These are phyloP conservation scores for Cryphonectria japonica DNA, from an alignment of 2,329 filamentous ascomycete species.

Conservation along the genomic window DNA sequence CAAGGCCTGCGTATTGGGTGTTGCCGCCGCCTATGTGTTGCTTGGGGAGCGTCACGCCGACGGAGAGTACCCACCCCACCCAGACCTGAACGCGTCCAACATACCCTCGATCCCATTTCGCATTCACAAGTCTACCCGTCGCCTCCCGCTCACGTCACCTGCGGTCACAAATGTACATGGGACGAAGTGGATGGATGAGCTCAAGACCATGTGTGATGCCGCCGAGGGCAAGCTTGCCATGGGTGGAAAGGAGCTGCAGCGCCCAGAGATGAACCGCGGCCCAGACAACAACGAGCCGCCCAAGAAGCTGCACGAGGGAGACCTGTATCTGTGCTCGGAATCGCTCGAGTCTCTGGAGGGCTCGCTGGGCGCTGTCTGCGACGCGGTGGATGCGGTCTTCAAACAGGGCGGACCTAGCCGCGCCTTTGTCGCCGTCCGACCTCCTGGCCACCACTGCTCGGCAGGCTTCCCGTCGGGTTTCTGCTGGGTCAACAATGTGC, in stretches of 20 bases:
- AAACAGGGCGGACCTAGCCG: conserved; percentile 63
- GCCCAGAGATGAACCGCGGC: conserved; percentile 64
- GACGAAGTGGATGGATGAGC: conserved; percentile 88
- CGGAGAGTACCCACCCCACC: conserved; percentile 69
- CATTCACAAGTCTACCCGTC: conserved; percentile 79
- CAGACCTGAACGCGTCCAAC: conserved; percentile 57
- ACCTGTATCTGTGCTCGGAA: conserved; percentile 87
- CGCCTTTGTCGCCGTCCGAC: conserved; percentile 90
- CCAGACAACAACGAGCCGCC: conserved; percentile 47
- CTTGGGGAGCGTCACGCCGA: conserved; percentile 79
- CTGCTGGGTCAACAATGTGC: conserved; percentile 98
- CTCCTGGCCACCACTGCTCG: conserved; percentile 95
- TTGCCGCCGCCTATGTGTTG: conserved; percentile 88
- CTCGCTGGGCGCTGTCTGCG: conserved; percentile 88
- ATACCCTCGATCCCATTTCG: conserved; percentile 74
- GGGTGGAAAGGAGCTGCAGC: conserved; percentile 76
- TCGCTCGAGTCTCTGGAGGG: conserved; percentile 88
- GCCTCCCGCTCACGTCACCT: conserved; percentile 70
- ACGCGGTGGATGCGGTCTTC: conserved; percentile 88
- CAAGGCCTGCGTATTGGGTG: conserved; percentile 78
- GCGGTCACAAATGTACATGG: conserved; percentile 92
- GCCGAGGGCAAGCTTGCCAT: conserved; percentile 78
- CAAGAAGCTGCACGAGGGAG: conserved; percentile 76
- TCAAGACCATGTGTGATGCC: conserved; percentile 80
- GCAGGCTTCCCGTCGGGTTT: conserved; percentile 89